Evolutionary conservation across 2,329 filamentous ascomycete species (phyloP).

Genomic region (Talaromyces funiculosus): DNA sequence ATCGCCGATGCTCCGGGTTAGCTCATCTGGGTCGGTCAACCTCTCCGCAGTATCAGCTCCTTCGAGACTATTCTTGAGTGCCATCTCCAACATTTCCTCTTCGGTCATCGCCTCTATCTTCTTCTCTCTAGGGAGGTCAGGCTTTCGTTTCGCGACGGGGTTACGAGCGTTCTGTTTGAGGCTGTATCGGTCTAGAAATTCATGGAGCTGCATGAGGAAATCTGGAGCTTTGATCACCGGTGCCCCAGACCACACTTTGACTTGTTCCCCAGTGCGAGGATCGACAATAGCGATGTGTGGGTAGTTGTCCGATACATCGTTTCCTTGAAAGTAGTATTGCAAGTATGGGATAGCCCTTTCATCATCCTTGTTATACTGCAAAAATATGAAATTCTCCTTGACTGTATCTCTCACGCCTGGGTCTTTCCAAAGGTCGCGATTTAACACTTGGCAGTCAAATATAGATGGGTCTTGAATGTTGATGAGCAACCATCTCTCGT

Average conservation of each 20-base stretch:
- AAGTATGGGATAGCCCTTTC: conserved; percentile 72
- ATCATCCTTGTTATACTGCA: conserved; percentile 89
- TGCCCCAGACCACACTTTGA: conserved; percentile 88
- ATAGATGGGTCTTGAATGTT: conserved; percentile 91
- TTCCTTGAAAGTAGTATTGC: conserved; percentile 78
- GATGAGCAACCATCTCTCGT: conserved; percentile 89
- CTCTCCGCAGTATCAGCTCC: conserved; percentile 46
- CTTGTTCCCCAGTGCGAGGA: conserved; percentile 89
- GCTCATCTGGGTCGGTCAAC: conserved; percentile 75
- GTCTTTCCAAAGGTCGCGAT: conserved; percentile 95
- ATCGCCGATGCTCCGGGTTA: conserved; percentile 62
- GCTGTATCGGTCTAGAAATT: conserved; percentile 97
- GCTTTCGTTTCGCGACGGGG: conserved; percentile 74
- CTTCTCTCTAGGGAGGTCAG: conserved; percentile 55
- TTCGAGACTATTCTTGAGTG: conserved; percentile 79
- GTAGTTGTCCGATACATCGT: conserved; percentile 82
- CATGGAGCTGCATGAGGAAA: conserved; percentile 84
- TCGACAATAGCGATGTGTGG: conserved; percentile 96
- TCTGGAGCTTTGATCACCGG: conserved; percentile 71
- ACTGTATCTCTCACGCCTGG: conserved; percentile 70
- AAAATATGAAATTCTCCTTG: conserved; percentile 87
- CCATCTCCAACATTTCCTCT: conserved; percentile 94
- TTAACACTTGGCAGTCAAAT: conserved; percentile 90
- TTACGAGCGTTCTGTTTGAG: conserved; percentile 84
- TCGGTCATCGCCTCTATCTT: conserved; percentile 89